Percentiles rank a stretch among this genome's conserved stretches.
Evolutionary conservation across 2,329 filamentous ascomycete genomes (phyloP).

Genomic region (Beauveria sp.): DNA sequence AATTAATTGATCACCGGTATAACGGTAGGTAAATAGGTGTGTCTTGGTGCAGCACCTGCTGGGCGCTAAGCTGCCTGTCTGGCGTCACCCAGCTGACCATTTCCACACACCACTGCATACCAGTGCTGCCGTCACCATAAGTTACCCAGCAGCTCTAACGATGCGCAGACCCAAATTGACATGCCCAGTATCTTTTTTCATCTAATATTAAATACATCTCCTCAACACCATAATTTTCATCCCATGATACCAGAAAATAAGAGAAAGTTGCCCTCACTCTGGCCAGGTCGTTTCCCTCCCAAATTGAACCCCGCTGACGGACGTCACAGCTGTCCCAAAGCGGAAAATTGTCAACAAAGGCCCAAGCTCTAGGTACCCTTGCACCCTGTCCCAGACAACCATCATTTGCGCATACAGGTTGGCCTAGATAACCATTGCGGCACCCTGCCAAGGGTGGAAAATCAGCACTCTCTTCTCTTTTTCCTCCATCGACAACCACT

Average conservation of each 20-base stretch:
- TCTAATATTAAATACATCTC: neutral
- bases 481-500: neutral
- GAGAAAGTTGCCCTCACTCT: slow-evolving; percentile 12
- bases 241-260: slow-evolving; percentile 18
- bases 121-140: neutral
- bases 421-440: slow-evolving; percentile 14
- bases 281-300: slow-evolving; percentile 8
- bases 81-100: slow-evolving; percentile 1
- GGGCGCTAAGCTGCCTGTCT: neutral
- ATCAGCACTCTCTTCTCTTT: neutral
- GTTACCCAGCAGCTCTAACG: neutral
- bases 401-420: slow-evolving; percentile 14
- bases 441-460: slow-evolving; percentile 6
- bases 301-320: slow-evolving; percentile 15
- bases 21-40: too few species aligned
- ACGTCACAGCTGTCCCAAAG: slow-evolving; percentile 27
- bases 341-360: slow-evolving; percentile 35
- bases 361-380: slow-evolving; percentile 22
- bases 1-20: neutral
- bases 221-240: slow-evolving; percentile 3
- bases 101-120: slow-evolving; percentile 1
- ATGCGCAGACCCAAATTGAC: neutral
- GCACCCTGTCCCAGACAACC: slow-evolving; percentile 30
- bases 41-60: neutral
- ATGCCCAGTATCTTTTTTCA: neutral